Conservation (phyloP, 306 rosid species). For the Fagus sylvatica region DNA sequence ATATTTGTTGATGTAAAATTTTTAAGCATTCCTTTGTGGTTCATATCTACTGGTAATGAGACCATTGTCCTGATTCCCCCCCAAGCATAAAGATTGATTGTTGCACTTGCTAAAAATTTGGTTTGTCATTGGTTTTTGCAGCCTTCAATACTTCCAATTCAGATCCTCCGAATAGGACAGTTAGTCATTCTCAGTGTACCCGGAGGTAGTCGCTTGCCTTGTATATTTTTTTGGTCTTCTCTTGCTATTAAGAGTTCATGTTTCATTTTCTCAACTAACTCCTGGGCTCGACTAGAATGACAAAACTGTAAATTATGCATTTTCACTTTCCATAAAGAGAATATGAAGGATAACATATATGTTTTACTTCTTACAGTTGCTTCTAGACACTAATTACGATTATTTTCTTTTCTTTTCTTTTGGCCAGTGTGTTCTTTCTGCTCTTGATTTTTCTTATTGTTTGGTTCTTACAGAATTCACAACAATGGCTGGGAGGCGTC, state of each 20-base stretch:
- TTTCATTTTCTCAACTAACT: not conserved
- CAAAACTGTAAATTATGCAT: not conserved
- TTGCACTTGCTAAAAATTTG: conserved; percentile 12
- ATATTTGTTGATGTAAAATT: not conserved
- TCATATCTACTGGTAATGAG: not conserved
- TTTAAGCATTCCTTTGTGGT: not conserved
- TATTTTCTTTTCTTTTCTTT: not conserved
- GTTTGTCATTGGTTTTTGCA: conserved; percentile 37
- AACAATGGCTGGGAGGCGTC: conserved; percentile 96
- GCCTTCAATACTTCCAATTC: conserved; percentile 97
- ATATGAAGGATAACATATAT: not conserved
- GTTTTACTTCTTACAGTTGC: not conserved
- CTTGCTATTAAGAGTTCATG: not conserved
- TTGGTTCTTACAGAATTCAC: conserved; percentile 64
- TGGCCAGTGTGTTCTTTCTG: conserved; percentile 1
- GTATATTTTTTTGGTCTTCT: not conserved
- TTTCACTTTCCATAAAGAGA: not conserved
- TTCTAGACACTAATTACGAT: not conserved
- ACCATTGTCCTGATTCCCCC: not conserved
- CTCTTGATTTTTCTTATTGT: conserved; percentile 1
- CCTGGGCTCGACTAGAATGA: not conserved
- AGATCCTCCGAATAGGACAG: conserved; percentile 81
- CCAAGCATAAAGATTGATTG: not conserved
- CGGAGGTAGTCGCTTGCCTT: conserved; percentile 65
- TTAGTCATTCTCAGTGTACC: conserved; percentile 78